phyloP scores from a whole-genome alignment of 1,284 basidiomycete genomes.

The Boletus calvinii region DNA sequence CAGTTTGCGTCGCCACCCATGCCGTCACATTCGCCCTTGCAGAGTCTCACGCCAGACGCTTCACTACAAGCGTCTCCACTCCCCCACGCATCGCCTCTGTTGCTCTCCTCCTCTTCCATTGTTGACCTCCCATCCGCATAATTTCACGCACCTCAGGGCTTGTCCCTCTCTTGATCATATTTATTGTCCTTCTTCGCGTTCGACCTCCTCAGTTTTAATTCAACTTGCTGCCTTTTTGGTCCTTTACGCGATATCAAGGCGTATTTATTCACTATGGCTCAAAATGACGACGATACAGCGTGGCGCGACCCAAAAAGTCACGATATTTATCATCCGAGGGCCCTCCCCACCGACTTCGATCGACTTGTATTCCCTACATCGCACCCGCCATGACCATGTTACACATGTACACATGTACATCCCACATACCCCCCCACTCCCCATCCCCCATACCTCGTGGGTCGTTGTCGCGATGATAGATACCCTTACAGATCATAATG shows the following conservation, averaged over 20 bases:
- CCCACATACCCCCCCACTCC: slow-evolving; percentile 22
- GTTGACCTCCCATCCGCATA: slow-evolving; percentile 23
- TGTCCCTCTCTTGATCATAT: slow-evolving; percentile 24
- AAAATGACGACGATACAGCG: slow-evolving; percentile 30
- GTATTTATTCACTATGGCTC: slow-evolving; percentile 31
- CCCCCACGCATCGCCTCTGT: slow-evolving; percentile 28
- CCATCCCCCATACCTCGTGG: slow-evolving; percentile 14
- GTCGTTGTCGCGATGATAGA: slow-evolving; percentile 36
- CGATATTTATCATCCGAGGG: slow-evolving; percentile 33
- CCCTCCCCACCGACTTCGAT: slow-evolving; percentile 12
- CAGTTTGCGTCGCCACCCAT: slow-evolving; percentile 35
- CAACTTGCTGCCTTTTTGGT: slow-evolving; percentile 11
- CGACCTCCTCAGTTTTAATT: slow-evolving; percentile 7
- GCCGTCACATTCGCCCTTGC: slow-evolving; percentile 29
- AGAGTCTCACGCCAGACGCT: slow-evolving; percentile 27
- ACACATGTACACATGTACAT: slow-evolving; percentile 28
- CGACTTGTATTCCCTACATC: slow-evolving; percentile 34
- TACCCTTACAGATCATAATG: slow-evolving; percentile 28
- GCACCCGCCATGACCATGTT: slow-evolving; percentile 30
- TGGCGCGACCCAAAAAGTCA: slow-evolving; percentile 17
- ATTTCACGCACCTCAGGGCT: background rate
- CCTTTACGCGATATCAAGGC: slow-evolving; percentile 21
- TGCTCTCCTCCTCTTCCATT: slow-evolving; percentile 23
- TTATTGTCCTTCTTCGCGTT: slow-evolving; percentile 33
- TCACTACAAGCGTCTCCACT: slow-evolving; percentile 27